Evolutionary conservation across 495 filamentous ascomycete genomes (phyloP).

Genomic region (Podospora appendiculata): DNA sequence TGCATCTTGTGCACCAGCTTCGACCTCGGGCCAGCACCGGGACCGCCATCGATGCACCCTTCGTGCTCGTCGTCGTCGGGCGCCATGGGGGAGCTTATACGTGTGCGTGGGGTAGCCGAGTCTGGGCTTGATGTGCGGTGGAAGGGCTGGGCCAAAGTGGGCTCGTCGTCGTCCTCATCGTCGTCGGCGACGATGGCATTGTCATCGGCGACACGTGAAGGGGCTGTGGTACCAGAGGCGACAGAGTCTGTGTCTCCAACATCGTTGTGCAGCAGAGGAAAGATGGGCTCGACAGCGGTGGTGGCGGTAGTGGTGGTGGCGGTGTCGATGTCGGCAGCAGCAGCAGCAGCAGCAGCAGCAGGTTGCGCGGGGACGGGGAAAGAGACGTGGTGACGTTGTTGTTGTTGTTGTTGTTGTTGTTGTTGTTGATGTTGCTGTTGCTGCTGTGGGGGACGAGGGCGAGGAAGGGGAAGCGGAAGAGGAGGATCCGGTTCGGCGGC

Average conservation of each 20-base stretch:
- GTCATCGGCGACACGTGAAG: conserved; percentile 3
- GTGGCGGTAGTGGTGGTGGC: not conserved
- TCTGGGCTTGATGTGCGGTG: conserved; percentile 52
- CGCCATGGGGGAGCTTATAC: too few species aligned
- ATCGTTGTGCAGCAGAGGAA: conserved; percentile 37
- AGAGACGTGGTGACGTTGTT: too few species aligned
- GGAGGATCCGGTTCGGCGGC: not conserved
- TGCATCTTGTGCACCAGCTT: conserved; percentile 78
- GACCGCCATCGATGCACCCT: conserved; percentile 19
- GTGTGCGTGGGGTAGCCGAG: conserved; percentile 14
- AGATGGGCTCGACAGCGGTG: conserved; percentile 19
- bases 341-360: too few species aligned
- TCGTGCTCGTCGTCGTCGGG: conserved; percentile 38
- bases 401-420: not conserved
- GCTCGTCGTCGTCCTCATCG: conserved; percentile 59
- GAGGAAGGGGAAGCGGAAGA: not conserved
- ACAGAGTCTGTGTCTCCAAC: conserved; percentile 24
- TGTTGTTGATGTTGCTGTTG: not conserved
- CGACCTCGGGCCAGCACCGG: conserved; percentile 9
- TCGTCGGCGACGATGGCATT: conserved; percentile 26
- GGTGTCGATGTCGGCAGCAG: conserved; percentile 1
- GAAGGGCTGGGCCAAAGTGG: conserved; percentile 55
- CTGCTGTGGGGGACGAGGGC: not conserved
- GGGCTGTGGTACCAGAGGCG: conserved; percentile 5
- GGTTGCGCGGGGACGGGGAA: too few species aligned